Base-by-base conservation (phyloP, 2,329 filamentous ascomycete genomes). In the Aspergillus fischeri region DNA sequence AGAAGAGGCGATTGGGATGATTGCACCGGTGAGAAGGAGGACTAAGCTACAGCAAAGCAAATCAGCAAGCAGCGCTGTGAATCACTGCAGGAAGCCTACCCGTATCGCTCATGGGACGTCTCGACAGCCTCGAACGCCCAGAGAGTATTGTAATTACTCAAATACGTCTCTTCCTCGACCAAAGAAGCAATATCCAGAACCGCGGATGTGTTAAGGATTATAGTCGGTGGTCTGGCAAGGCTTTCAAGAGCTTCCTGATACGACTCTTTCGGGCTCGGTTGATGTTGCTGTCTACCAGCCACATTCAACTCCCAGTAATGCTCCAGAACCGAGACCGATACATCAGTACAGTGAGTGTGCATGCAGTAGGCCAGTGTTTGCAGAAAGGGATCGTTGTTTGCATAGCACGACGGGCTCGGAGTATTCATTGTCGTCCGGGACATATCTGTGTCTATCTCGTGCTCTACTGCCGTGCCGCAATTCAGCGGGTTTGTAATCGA, bases 291-390 rank as follows among this genome's bases (percentile, higher is more conserved):
- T 6, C 20, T 50, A 6, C 53, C 53, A 3, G 25, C 53, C n/a
- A 54, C 53, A 3, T 54, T 32, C 47, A n/a, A 24, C 10, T 55
- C 53, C 53, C 53, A 55, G 29, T 44, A 55, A 50, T n/a, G 35
- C 27, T 55, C 47, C 25, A 55, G 4, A 1, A 20, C 32, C 1
- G 53, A 51, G 32, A 50, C 45, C 0, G 48, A 3, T 9, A n/a
- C 2, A 4, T 5, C 44, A 7, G 20, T 14, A 17, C 48, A 55
- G n/a, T 51, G 48, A 1, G 20, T 50, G 48, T 51, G 35, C 17
- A 55, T 28, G 35, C 53, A 55, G 38, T 55, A 55, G 4, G 53
- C 53, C 6, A 55, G 20, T 8, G 53, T 51, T n/a, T 55, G 53
- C 14, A 55, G 25, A 25, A 55, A 55, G 24, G 38, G 32, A 32